Evolutionary conservation across 305 asterid genomes (phyloP), one percentile per base, ranked within the genome.

Genomic region (Fraxinus xanthoxyloides): DNA sequence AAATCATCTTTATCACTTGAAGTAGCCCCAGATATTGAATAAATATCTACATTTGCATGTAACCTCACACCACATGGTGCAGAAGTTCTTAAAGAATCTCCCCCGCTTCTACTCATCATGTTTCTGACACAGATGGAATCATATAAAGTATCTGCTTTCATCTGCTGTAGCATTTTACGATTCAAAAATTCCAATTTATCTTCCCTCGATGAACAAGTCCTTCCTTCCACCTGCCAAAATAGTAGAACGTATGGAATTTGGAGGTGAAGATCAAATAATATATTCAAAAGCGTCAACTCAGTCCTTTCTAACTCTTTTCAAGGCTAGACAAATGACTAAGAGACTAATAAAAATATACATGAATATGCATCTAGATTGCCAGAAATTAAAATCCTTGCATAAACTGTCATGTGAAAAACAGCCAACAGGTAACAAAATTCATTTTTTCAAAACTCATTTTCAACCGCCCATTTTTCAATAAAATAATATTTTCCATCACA

Each of bases 121-220:
- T 84, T 87, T 81, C 88, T 80, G 86, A 84, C 86, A 85, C 59
- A 79, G 61, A 86, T 34, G 54, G 88, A 81, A 78, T 89, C 95
- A 88, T 90, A 85, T 75, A 74, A 80, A 51, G 86, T 73, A 79
- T 90, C 93, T 76, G 85, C 81, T 85, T 93, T 92, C 92, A 90
- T 87, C 46, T 87, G 88, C 87, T 92, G 97, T 81, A 94, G 95
- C 93, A 91, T 93, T 87, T 92, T 92, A 51, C 83, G 89, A 90
- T 92, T 95, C 93, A 95, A 83, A 85, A 90, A 93, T 84, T 95
- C 97, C 67, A 93, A 87, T 84, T 89, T 93, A 81, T 95, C 97
- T 76, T 93, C 97, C 86, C 98, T 90, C 35, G 94, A 93, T 86
- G 82, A 89, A 75, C 90, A 85, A 85, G 78, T 88, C 90, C 86